Conservation (phyloP, 73 alveolate genomes). For the Tetrahymena thermophila region DNA sequence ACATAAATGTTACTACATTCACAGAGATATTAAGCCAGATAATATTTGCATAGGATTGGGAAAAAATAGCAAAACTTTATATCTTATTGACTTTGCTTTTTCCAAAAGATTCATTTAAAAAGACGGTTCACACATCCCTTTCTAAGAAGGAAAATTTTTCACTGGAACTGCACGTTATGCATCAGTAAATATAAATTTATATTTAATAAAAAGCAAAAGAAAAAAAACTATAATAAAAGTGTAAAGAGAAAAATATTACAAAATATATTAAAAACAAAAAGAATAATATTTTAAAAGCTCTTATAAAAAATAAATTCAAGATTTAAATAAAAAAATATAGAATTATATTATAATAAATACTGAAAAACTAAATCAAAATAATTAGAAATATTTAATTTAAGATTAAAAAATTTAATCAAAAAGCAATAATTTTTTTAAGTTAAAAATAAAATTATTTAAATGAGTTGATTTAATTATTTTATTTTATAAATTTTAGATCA, state of each 20-base stretch:
- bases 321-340: too few relatives aligned
- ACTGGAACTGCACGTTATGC: slow-evolving; percentile 65
- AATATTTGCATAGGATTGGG: slow-evolving; percentile 76
- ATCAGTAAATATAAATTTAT: slow-evolving; percentile 46
- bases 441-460: too few relatives aligned
- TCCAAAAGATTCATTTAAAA: slow-evolving; percentile 70
- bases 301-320: too few relatives aligned
- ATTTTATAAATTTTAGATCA: slow-evolving; percentile 35
- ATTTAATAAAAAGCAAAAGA: slow-evolving; percentile 18
- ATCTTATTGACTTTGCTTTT: slow-evolving; percentile 81
- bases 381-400: too few relatives aligned
- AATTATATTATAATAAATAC: too few relatives aligned
- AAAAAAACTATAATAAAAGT: not conserved
- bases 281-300: too few relatives aligned
- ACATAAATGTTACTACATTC: slow-evolving; percentile 73
- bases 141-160: slow-evolving; percentile 42
- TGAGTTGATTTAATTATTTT: slow-evolving; percentile 23
- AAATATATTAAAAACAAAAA: too few relatives aligned
- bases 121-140: slow-evolving; percentile 50
- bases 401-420: too few relatives aligned
- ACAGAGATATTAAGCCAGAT: slow-evolving; percentile 86
- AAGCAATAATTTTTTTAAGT: too few relatives aligned
- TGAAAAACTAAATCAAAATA: too few relatives aligned
- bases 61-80: slow-evolving; percentile 59
- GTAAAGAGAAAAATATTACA: too few relatives aligned